Conservation (phyloP, 148 eudicot genomes). For the Hydrangea macrophylla region DNA sequence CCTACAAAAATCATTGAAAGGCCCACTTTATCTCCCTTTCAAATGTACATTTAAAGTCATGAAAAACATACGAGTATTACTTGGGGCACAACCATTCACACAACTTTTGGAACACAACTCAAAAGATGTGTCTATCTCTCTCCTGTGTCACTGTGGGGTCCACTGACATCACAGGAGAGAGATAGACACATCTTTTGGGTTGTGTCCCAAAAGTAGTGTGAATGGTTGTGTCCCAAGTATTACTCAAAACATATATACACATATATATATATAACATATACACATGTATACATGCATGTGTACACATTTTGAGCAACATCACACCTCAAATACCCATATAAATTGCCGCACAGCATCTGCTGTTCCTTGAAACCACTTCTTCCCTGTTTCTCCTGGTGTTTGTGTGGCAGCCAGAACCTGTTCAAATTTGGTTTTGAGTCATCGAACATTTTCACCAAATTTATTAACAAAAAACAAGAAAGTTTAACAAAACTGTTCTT, state of each 20-base stretch:
- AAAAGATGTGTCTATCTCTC: too few species aligned
- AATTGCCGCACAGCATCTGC: slow-evolving; percentile 98
- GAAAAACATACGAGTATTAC: too few species aligned
- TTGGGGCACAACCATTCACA: background rate
- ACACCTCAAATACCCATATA: slow-evolving; percentile 90
- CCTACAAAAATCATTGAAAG: slow-evolving; percentile 35
- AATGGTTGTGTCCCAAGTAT: too few species aligned
- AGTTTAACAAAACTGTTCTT: background rate
- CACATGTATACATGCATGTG: too few species aligned
- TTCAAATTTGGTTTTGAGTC: background rate
- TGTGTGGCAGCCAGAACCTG: slow-evolving; percentile 99
- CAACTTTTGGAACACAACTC: too few species aligned
- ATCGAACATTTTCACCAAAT: background rate
- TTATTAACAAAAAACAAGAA: background rate
- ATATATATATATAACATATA: too few species aligned
- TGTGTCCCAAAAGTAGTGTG: too few species aligned
- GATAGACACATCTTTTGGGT: too few species aligned
- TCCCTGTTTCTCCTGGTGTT: slow-evolving; percentile 91
- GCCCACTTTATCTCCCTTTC: background rate
- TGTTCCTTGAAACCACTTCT: slow-evolving; percentile 73
- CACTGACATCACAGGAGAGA: too few species aligned
- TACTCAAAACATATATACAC: too few species aligned
- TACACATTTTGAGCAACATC: too few species aligned
- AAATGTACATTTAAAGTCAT: slow-evolving; percentile 1
- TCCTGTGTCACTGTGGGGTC: too few species aligned